Percentiles rank a stretch among this genome's conserved stretches.
phyloP scores from a whole-genome alignment of 306 rosid species.

The Medicago lupulina region DNA sequence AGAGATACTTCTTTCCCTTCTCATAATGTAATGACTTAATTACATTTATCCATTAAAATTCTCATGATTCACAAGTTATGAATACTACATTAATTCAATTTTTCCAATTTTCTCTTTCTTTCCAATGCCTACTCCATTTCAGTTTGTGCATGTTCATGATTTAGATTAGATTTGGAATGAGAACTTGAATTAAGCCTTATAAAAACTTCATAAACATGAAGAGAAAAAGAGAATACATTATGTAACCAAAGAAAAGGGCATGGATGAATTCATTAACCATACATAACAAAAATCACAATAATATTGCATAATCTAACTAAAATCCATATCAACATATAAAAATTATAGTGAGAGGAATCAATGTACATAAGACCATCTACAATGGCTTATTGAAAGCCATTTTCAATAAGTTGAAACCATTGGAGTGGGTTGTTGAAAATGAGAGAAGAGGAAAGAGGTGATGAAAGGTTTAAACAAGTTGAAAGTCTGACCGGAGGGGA shows the following conservation, averaged over 20 bases:
- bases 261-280: background rate
- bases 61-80: too few species aligned
- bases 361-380: too few species aligned
- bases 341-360: background rate
- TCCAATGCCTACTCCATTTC: background rate
- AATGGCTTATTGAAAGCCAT: too few species aligned
- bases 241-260: slow-evolving; percentile 5
- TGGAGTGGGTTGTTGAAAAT: too few species aligned
- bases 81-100: too few species aligned
- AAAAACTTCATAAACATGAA: background rate
- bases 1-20: too few species aligned
- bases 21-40: too few species aligned
- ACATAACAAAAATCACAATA: slow-evolving; percentile 1
- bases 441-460: too few species aligned
- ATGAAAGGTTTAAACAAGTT: too few species aligned
- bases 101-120: background rate
- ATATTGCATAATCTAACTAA: background rate
- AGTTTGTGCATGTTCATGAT: background rate
- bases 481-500: too few species aligned
- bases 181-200: background rate
- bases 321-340: background rate
- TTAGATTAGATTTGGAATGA: background rate
- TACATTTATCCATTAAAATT: too few species aligned
- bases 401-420: too few species aligned
- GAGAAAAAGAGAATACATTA: background rate